These are phyloP conservation scores for Gymnopilus junonius DNA, from an alignment of 768 basidiomycete genomes.

Conservation along the genomic window DNA sequence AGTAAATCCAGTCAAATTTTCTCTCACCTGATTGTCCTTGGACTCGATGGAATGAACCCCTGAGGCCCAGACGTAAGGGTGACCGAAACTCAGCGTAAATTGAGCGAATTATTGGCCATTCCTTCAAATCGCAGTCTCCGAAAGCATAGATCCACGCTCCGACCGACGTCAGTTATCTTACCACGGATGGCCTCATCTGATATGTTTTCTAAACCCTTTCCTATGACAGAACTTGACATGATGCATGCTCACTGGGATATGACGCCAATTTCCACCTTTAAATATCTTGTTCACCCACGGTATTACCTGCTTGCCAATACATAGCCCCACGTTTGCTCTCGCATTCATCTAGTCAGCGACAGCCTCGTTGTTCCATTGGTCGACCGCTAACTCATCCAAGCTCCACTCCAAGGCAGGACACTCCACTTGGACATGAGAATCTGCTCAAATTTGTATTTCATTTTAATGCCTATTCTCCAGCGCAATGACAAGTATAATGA, in stretches of 20 bases:
- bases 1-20: too few relatives aligned
- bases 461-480: neutral
- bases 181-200: neutral
- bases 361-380: neutral
- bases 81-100: neutral
- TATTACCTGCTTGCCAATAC: neutral
- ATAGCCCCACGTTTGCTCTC: neutral
- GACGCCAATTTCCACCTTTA: neutral
- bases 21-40: too few relatives aligned
- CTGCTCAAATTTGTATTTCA: neutral
- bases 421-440: neutral
- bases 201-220: neutral
- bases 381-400: neutral
- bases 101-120: neutral
- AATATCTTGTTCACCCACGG: neutral
- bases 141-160: neutral
- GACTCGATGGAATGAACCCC: too few relatives aligned
- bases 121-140: neutral
- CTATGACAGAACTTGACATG: neutral
- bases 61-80: too few relatives aligned
- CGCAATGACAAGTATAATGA: neutral
- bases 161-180: neutral
- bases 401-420: neutral
- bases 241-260: neutral
- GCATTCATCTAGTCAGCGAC: neutral